A percentile compares a stretch with the other conserved stretches of the same genome.
Evolutionary conservation across 305 asterid species (phyloP).

Genomic region (Solanum hybrid): DNA sequence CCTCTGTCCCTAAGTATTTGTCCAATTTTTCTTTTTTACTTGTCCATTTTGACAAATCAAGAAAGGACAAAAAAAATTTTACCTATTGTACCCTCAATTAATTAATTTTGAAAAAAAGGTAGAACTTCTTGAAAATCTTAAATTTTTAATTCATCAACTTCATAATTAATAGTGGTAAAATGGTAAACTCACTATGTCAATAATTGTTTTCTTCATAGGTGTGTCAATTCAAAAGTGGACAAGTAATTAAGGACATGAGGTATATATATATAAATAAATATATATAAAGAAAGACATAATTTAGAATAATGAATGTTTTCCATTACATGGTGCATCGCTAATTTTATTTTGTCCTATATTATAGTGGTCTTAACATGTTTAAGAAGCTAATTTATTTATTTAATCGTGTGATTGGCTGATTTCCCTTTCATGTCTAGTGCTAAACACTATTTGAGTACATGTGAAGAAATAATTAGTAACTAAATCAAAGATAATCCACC

Average conservation of each 20-base stretch:
- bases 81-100: no score
- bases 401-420: background rate
- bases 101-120: background rate
- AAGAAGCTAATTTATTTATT: background rate
- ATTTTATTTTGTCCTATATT: background rate
- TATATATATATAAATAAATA: no score
- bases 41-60: no score
- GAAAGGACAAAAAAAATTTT: no score
- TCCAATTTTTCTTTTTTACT: no score
- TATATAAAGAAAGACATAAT: background rate
- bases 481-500: background rate
- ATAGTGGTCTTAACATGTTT: background rate
- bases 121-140: background rate
- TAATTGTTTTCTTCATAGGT: no score
- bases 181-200: background rate
- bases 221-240: no score
- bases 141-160: background rate
- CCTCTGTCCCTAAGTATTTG: no score
- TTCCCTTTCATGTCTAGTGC: constrained; percentile 2
- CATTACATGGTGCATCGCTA: constrained; percentile 10
- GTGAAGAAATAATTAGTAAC: background rate
- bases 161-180: no score
- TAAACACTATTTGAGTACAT: constrained; percentile 1
- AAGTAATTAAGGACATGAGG: no score
- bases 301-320: constrained; percentile 14